These are phyloP conservation scores for Hanseniaspora clermontiae DNA, from an alignment of 805 yeast species.

Conservation along the genomic window DNA sequence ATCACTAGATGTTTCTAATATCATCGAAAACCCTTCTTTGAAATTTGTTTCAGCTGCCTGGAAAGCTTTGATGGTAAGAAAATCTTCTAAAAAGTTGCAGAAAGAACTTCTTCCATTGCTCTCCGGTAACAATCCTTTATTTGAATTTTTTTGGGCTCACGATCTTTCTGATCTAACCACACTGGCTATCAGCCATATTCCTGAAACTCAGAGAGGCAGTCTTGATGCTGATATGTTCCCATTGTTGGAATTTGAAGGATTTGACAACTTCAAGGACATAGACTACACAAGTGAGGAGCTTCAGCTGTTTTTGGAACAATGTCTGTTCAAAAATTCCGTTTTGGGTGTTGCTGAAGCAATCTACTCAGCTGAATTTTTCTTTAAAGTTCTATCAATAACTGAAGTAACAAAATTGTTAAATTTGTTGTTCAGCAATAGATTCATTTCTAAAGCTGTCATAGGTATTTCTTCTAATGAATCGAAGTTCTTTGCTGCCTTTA, in stretches of 20 bases:
- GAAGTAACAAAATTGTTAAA: conserved; percentile 34
- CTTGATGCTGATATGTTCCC: not conserved
- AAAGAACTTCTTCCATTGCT: not conserved
- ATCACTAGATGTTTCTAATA: not conserved
- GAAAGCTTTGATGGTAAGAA: not conserved
- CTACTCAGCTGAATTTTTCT: conserved; percentile 49
- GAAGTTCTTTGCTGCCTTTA: conserved; percentile 23
- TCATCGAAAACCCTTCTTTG: not conserved
- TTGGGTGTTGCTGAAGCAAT: conserved; percentile 78
- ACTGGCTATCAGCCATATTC: not conserved
- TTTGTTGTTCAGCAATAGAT: conserved; percentile 31
- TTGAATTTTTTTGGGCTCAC: conserved; percentile 1
- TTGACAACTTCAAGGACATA: not conserved
- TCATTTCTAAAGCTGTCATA: conserved; percentile 62
- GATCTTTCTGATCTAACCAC: not conserved
- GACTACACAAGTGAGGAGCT: conserved; percentile 20
- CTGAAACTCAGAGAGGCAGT: not conserved
- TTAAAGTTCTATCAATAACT: conserved; percentile 35
- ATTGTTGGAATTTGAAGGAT: not conserved
- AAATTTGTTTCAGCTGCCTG: not conserved
- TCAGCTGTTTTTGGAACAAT: conserved; percentile 40
- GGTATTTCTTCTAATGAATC: conserved; percentile 59
- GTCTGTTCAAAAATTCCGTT: conserved; percentile 62
- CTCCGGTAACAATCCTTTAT: not conserved
- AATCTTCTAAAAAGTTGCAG: not conserved